Evolutionary conservation across 179 eudicot genomes (phyloP), one percentile per base, ranked within the genome.

Genomic region (Beta macrorhiza): DNA sequence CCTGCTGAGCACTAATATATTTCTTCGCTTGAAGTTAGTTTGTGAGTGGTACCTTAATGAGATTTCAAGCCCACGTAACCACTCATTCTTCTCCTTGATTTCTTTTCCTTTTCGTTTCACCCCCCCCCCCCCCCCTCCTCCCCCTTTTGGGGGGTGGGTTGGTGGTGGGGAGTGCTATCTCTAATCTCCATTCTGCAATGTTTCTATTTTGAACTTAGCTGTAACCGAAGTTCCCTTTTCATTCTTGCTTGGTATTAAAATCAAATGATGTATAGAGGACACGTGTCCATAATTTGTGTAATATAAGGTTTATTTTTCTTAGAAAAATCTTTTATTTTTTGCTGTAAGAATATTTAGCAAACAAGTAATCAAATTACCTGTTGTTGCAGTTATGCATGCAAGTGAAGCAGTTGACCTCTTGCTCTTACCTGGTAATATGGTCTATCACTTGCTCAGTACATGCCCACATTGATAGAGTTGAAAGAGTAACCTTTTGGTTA

Each of bases 341-440:
- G 51, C 49, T 15, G 45, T 56, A 56, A 29, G 63, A 42, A 25
- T 51, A 32, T n/a, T 16, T 72, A 72, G 76, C 75, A 19, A 22
- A 13, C 77, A n/a, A 74, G 9, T 47, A 16, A 17, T 65, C 69
- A 29, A 58, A 10, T 51, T 32, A 45, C 83, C 12, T 86, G 29
- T 79, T 74, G 37, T 70, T 87, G 90, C 93, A 97, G 99, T 94
- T 84, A 90, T 97, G 98, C 84, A 83, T 67, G 93, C 99, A 79
- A 82, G 86, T 79, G 91, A 97, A 62, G 93, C 97, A 77, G 97
- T 92, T 61, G 99, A 97, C 82, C 88, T 97, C 82, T 72, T 97
- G 74, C 45, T 97, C 42, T 91, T 97, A 86, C 99, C 99, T 79
- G 99, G 99, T 94, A 90, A 80, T 75, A 51, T 56, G 58, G 52